Evolutionary conservation across 345 rosid genomes (phyloP).

Genomic region (Populus euphratica): DNA sequence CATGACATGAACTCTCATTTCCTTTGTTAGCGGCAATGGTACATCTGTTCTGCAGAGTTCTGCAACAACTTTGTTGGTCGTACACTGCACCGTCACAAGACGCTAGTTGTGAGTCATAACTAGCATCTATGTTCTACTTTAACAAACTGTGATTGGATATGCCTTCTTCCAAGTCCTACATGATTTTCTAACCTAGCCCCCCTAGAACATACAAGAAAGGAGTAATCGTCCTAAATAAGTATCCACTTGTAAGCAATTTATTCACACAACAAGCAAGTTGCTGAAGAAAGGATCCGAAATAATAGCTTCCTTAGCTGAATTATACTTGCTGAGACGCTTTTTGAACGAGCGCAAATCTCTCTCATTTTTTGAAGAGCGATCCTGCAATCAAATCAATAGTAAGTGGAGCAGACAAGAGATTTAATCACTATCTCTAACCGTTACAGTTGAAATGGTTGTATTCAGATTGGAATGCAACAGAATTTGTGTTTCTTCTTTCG

Average conservation of each 20-base stretch:
- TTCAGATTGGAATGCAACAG: not conserved
- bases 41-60: not conserved
- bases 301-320: slow-evolving; percentile 76
- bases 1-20: not conserved
- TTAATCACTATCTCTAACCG: not conserved
- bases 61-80: not conserved
- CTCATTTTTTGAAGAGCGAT: slow-evolving; percentile 61
- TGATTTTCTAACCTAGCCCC: not conserved
- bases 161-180: not conserved
- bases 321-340: slow-evolving; percentile 68
- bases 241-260: not conserved
- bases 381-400: slow-evolving; percentile 29
- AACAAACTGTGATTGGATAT: not conserved
- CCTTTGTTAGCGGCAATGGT: not conserved
- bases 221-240: not conserved
- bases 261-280: slow-evolving; percentile 40
- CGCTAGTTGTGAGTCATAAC: not conserved
- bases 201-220: not conserved
- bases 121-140: not conserved
- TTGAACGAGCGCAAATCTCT: slow-evolving; percentile 76
- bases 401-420: not conserved
- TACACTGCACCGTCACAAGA: not conserved
- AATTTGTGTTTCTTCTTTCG: not conserved
- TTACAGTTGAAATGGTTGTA: not conserved
- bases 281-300: slow-evolving; percentile 65